Percentiles rank a stretch among this genome's conserved stretches.
phyloP scores from a whole-genome alignment of 2,329 filamentous ascomycete genomes.

The Alternaria gaisen region DNA sequence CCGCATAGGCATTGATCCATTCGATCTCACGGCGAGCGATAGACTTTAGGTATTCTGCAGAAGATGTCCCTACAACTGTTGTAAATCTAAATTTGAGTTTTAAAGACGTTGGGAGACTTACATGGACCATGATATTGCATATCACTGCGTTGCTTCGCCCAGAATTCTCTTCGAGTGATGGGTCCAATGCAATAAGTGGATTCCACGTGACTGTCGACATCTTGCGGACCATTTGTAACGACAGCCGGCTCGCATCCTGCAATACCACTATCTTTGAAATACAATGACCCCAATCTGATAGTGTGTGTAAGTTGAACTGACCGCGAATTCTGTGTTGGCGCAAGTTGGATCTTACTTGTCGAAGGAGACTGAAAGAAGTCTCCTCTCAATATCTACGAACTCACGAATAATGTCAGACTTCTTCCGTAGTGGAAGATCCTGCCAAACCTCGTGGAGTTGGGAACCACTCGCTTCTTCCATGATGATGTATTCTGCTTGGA shows the following conservation, averaged over 20 bases:
- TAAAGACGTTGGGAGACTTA: slow-evolving; percentile 18
- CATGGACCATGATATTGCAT: slow-evolving; percentile 38
- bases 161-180: slow-evolving; percentile 35
- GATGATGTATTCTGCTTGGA: slow-evolving; percentile 44
- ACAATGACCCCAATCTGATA: slow-evolving; percentile 30
- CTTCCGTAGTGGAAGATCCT: slow-evolving; percentile 27
- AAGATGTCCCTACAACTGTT: slow-evolving; percentile 31
- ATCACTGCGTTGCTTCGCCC: slow-evolving; percentile 31
- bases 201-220: slow-evolving; percentile 23
- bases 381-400: slow-evolving; percentile 42
- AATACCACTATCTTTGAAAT: slow-evolving; percentile 32
- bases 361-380: slow-evolving; percentile 43
- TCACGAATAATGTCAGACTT: slow-evolving; percentile 35
- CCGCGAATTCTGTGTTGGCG: slow-evolving; percentile 30
- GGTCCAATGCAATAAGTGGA: slow-evolving; percentile 36
- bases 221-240: slow-evolving; percentile 26
- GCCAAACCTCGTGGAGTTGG: slow-evolving; percentile 35
- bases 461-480: slow-evolving; percentile 42
- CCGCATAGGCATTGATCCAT: slow-evolving; percentile 39
- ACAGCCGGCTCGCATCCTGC: slow-evolving; percentile 44
- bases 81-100: slow-evolving; percentile 12
- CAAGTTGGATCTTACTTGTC: slow-evolving; percentile 26
- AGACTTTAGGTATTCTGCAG: slow-evolving; percentile 35
- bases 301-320: slow-evolving; percentile 23
- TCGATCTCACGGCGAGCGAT: slow-evolving; percentile 47